A percentile compares a stretch with the other conserved stretches of the same genome.
These are phyloP conservation scores for Fusarium sp. DNA, from an alignment of 2,329 filamentous ascomycete genomes.

Conservation along the genomic window DNA sequence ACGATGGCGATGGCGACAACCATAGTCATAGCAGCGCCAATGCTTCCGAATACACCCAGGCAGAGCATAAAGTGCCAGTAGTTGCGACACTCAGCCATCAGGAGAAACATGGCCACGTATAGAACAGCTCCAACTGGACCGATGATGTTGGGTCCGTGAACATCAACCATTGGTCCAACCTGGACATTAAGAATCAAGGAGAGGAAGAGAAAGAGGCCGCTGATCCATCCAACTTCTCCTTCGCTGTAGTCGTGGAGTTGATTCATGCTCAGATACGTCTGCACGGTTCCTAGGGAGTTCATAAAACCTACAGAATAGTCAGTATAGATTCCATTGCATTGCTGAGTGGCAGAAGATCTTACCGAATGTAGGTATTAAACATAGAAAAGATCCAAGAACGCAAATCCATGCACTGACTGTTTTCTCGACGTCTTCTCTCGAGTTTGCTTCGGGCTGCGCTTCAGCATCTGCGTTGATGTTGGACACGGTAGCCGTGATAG, in stretches of 20 bases:
- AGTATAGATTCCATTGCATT: neutral
- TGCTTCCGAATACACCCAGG: constrained; percentile 56
- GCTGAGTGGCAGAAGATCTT: neutral
- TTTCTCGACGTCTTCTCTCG: constrained; percentile 30
- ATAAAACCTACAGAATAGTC: constrained; percentile 55
- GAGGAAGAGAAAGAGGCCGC: constrained; percentile 58
- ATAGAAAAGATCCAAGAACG: constrained; percentile 40
- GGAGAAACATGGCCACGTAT: constrained; percentile 55
- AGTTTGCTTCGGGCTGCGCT: constrained; percentile 11
- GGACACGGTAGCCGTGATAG: constrained; percentile 27
- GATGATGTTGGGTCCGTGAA: constrained; percentile 57
- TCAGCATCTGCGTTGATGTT: constrained; percentile 31
- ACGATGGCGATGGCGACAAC: constrained; percentile 49
- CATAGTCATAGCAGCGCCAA: constrained; percentile 54
- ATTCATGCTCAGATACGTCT: constrained; percentile 58
- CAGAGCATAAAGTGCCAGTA: constrained; percentile 63
- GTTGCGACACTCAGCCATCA: constrained; percentile 57
- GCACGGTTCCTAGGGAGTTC: constrained; percentile 59
- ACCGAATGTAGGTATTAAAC: constrained; percentile 42
- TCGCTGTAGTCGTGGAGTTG: constrained; percentile 56
- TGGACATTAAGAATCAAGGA: constrained; percentile 58
- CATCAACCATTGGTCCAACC: constrained; percentile 61
- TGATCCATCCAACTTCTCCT: constrained; percentile 62
- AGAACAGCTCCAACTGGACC: constrained; percentile 50
- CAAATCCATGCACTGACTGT: constrained; percentile 38